phyloP scores from a whole-genome alignment of 208 protist genomes.

The Leishmania martiniquensis region DNA sequence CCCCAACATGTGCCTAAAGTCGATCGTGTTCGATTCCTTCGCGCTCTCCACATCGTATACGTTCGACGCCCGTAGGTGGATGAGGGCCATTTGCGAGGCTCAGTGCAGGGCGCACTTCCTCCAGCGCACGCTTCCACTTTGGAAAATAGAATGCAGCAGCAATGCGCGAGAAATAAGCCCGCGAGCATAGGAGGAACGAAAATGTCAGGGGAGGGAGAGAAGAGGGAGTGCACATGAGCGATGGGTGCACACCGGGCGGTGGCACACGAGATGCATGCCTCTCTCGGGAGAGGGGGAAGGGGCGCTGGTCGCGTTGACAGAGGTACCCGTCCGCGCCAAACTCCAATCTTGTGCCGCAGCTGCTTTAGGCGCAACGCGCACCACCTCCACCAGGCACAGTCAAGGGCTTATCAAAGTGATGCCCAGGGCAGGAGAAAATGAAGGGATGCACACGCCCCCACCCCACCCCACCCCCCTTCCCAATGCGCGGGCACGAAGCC shows the following conservation, averaged over 20 bases:
- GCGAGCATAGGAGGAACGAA: not conserved
- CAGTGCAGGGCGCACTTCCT: no score
- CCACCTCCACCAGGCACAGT: not conserved
- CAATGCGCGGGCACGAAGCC: not conserved
- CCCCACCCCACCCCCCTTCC: not conserved
- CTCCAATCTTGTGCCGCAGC: not conserved
- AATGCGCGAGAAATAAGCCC: not conserved
- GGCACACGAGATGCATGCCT: not conserved
- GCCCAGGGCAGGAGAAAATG: not conserved
- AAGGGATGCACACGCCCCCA: no score
- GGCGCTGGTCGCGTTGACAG: not conserved
- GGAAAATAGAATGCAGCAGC: not conserved
- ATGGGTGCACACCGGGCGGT: not conserved
- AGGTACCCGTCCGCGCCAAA: not conserved
- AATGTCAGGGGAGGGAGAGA: not conserved
- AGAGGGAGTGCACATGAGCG: not conserved
- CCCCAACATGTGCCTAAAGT: constrained; percentile 32
- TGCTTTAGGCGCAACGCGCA: not conserved
- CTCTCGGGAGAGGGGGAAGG: no score
- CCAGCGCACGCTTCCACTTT: not conserved
- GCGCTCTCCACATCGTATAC: constrained; percentile 11
- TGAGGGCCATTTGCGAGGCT: constrained; percentile 21
- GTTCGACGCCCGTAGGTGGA: constrained; percentile 18
- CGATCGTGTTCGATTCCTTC: constrained; percentile 27
- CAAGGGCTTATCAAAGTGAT: not conserved